Base-by-base conservation (phyloP, 2,329 filamentous ascomycete genomes). In the Tolypocladium cylindrosporum region DNA sequence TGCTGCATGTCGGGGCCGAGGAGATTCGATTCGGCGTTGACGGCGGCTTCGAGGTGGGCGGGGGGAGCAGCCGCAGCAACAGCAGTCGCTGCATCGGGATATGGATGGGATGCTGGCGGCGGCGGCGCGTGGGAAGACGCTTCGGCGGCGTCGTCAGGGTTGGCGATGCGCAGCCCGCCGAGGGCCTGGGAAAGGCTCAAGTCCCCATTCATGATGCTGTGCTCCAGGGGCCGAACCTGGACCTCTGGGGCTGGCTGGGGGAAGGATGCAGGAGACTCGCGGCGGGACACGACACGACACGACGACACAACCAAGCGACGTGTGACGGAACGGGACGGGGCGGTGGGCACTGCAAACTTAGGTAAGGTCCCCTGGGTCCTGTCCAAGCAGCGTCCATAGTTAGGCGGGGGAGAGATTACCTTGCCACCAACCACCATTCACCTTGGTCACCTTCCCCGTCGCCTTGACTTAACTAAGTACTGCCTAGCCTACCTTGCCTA, bases 121-220 rank as follows among this genome's bases (percentile, higher is more conserved):
- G 48, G 31, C 19, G 31, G 31, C 27, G 27, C 31, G 10, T 36
- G 31, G 10, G 31, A 51, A 21, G 55, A 24, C 24, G 55, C 58
- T 43, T 74, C 72, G 69, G 68, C 72, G 63, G 83, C 81, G 75
- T 94, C 86, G 76, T 97, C 92, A 57, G 93, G 93, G 74, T 97
- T 99, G 67, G 94, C 93, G 73, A 99, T 97, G 72, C 93, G 90
- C 74, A 99, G 80, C 68, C 93, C 93, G 69, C 94, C 94, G 69
- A 97, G 82, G 69, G 91, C 90, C 77, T 92, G 89, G 70, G 91
- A 94, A 65, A 97, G 85, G 75, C 90, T 96, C 72, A 96, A 78
- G 78, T 96, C 91, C 74, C 90, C 90, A 77, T 91, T 90, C 91
- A 97, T 97, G 73, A 71, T 80, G 67, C 45, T 60, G 63, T 62